Base-by-base conservation (phyloP, 2,329 filamentous ascomycete genomes). In the Pestalotiopsis sp. region DNA sequence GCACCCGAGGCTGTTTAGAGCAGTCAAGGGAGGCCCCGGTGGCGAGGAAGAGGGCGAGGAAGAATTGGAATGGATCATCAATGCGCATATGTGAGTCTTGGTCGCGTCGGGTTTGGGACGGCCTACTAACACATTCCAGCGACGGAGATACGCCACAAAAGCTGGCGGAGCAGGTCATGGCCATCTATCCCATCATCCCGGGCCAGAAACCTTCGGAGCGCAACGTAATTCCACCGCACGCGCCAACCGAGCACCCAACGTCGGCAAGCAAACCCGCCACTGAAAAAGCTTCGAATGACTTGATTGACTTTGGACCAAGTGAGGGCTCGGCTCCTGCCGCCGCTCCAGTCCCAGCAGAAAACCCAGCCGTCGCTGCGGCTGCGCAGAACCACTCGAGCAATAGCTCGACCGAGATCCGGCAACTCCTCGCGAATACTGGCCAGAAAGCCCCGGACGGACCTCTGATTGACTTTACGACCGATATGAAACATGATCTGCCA, bases 61-160 rank as follows among this genome's bases (percentile, higher is more conserved):
- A 78, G 93, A 93, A 72, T 83, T 99, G 38, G 96, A 98, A 80
- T 99, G 94, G 93, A 95, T 98, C 76, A 93, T 99, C 76, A 92
- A 95, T 79, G 92, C 95, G 1, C 86, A 91, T 68, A 88, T 99
- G 94, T 97, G 81, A 77, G 85, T 57, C 0, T 77, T 13, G 36
- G 25, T 58, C 9, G 4, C 59, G 14, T 27, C 7, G 27, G 39
- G 39, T 27, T 20, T 14, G 36, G 23, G 45, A 20, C 58, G 58
- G 45, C 72, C 73, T 17, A 74, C 71, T 70, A 23, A 70, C 38
- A 25, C 45, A 62, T 67, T 45, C 36, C 59, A 79, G 69, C 72
- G 90, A 95, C 74, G 85, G 84, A 60, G 81, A 87, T 31, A 88
- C 91, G 4, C 89, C 93, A 0, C 83, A 92, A 73, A 86, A 92